These are phyloP conservation scores for Danielia reshetovae DNA, from an alignment of 805 yeast species.

Conservation along the genomic window DNA sequence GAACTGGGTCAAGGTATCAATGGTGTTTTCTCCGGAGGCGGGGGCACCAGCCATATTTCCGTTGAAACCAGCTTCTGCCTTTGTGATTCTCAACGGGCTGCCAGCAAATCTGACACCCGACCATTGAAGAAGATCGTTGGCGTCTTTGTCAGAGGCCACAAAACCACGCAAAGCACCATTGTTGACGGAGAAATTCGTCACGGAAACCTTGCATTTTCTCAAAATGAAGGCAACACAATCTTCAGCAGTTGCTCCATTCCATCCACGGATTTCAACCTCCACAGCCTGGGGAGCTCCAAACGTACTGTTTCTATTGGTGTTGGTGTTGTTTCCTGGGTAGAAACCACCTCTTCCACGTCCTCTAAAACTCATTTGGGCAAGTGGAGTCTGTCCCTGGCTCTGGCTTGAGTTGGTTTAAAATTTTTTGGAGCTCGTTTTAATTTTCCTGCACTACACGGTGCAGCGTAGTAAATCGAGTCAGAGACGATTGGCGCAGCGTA, in stretches of 20 bases:
- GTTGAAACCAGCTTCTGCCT: slow-evolving; percentile 17
- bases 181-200: slow-evolving; percentile 52
- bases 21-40: slow-evolving; percentile 37
- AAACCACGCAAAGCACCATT: slow-evolving; percentile 53
- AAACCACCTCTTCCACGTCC: slow-evolving; percentile 15
- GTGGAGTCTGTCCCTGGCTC: too few relatives aligned
- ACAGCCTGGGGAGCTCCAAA: slow-evolving; percentile 1
- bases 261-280: slow-evolving; percentile 39
- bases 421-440: too few relatives aligned
- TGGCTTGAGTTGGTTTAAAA: too few relatives aligned
- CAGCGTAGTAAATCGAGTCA: too few relatives aligned
- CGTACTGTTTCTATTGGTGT: neutral
- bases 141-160: slow-evolving; percentile 53
- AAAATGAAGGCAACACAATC: slow-evolving; percentile 68
- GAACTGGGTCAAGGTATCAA: slow-evolving; percentile 59
- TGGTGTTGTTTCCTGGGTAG: slow-evolving; percentile 6
- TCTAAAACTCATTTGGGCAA: slow-evolving; percentile 10
- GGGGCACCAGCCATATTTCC: slow-evolving; percentile 12
- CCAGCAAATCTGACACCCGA: slow-evolving; percentile 84
- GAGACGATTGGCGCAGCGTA: too few relatives aligned
- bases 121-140: slow-evolving; percentile 55
- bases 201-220: slow-evolving; percentile 57
- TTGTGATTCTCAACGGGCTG: slow-evolving; percentile 51
- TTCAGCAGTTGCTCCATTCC: slow-evolving; percentile 74
- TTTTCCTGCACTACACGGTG: too few relatives aligned